These are phyloP conservation scores for Mycena indigotica DNA, from an alignment of 768 basidiomycete genomes.

Conservation along the genomic window DNA sequence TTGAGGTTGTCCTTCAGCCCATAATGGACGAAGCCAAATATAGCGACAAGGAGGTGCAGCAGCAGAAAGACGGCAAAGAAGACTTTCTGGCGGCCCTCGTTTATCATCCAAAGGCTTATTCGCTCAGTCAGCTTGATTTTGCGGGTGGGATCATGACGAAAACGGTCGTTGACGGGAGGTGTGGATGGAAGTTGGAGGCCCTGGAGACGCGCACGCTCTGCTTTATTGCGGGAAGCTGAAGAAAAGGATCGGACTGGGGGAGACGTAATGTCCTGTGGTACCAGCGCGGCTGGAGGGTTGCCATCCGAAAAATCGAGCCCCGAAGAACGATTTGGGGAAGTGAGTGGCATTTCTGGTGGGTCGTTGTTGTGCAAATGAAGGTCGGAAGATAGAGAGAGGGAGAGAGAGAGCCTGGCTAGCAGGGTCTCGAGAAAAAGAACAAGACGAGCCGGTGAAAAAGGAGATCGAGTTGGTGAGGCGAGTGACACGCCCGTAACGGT, in stretches of 20 bases:
- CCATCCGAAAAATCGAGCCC: conserved; percentile 52
- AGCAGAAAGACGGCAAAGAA: conserved; percentile 64
- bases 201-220: conserved; percentile 62
- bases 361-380: conserved; percentile 16
- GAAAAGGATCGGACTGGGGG: conserved; percentile 16
- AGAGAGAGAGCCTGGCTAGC: conserved; percentile 14
- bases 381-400: conserved; percentile 28
- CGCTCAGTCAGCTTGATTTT: conserved; percentile 31
- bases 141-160: conserved; percentile 37
- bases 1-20: conserved; percentile 60
- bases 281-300: conserved; percentile 3
- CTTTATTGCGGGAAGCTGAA: conserved; percentile 59
- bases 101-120: conserved; percentile 63
- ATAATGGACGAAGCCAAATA: conserved; percentile 60
- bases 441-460: background rate
- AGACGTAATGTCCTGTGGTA: conserved; percentile 18
- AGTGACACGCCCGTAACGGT: background rate
- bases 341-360: too few relatives aligned
- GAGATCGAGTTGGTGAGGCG: background rate
- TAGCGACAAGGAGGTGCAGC: conserved; percentile 59
- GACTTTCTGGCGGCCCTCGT: conserved; percentile 60
- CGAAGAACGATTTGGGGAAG: conserved; percentile 37
- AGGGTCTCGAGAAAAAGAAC: conserved; percentile 12
- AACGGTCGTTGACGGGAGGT: conserved; percentile 23
- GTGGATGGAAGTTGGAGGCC: conserved; percentile 48